Base-by-base conservation (phyloP, 306 rosid genomes). In the Hippophae gyantsensis region DNA sequence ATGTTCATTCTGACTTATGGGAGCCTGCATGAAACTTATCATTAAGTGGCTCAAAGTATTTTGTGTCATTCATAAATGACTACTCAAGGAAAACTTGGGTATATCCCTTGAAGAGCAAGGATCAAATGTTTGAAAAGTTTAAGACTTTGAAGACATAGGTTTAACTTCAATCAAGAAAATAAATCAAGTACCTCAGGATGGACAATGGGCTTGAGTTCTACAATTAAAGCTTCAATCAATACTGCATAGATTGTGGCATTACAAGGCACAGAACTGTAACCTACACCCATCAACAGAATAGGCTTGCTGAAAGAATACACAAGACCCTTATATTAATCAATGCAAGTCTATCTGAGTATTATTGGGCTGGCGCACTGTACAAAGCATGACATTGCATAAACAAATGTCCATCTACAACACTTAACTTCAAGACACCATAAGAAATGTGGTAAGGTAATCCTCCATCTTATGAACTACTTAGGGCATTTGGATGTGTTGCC, bases 401-500 rank as follows among this genome's bases (percentile, higher is more conserved):
- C 6, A 45, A 18, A 11, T 18, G 42, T 23, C 43, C 41, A 3
- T 60, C 64, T 1, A 43, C 43, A 5, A 13, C 63, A 1, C 5
- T 59, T 0, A 13, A 14, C 1, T 48, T 13, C 4, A 48, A 48
- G 10, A 10, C 13, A 10, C 52, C 6, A 2, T 5, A 10, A 6
- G 52, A 48, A 11, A 48, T 10, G 0, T 48, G 52, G 23, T 2
- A 0, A 8, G 41, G 27, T 18, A 5, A 40, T 0, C 42, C 27
- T 8, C 41, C 42, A 6, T 18, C 6, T 7, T 25, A 6, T 5
- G n/a, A 10, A 3, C 8, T 43, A 5, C 43, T 0, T 3, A 0
- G 12, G 63, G 63, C 12, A 32, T 56, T 56, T 41, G 60, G 52
- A 7, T 59, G 52, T 44, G n/a, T 25, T 1, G 63, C 41, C 5